These are phyloP conservation scores for Pneumocystis carinii DNA, from an alignment of 1,139 yeast genomes.

Conservation along the genomic window DNA sequence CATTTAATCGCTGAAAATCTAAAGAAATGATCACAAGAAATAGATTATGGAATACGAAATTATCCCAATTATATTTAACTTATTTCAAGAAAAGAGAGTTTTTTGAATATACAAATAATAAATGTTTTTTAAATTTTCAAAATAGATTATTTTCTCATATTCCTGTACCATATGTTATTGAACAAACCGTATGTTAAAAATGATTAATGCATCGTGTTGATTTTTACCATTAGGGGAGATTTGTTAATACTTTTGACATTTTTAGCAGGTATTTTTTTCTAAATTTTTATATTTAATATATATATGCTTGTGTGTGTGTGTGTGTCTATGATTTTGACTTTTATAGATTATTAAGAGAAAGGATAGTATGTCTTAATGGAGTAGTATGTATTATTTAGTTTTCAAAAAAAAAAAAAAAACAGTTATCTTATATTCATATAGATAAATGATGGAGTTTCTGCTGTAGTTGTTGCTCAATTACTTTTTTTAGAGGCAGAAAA, in stretches of 20 bases:
- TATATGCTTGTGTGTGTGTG: too few relatives aligned
- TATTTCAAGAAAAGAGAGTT: background rate
- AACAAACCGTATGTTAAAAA: conserved; percentile 4
- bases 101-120: background rate
- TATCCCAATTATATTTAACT: background rate
- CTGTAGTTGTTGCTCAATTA: conserved; percentile 24
- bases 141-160: conserved; percentile 1
- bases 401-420: background rate
- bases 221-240: conserved; percentile 5
- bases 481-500: conserved; percentile 22
- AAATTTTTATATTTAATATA: background rate
- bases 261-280: conserved; percentile 12
- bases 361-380: conserved; percentile 23
- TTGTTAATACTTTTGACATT: conserved; percentile 13
- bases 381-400: conserved; percentile 8
- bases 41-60: background rate
- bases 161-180: conserved; percentile 23
- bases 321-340: background rate
- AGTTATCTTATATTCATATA: background rate
- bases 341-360: conserved; percentile 19
- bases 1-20: background rate
- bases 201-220: background rate
- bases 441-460: conserved; percentile 21
- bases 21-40: background rate
- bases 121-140: background rate